Base-by-base conservation (phyloP, 1,139 yeast species). In the Blastobotrys malaysiensis region DNA sequence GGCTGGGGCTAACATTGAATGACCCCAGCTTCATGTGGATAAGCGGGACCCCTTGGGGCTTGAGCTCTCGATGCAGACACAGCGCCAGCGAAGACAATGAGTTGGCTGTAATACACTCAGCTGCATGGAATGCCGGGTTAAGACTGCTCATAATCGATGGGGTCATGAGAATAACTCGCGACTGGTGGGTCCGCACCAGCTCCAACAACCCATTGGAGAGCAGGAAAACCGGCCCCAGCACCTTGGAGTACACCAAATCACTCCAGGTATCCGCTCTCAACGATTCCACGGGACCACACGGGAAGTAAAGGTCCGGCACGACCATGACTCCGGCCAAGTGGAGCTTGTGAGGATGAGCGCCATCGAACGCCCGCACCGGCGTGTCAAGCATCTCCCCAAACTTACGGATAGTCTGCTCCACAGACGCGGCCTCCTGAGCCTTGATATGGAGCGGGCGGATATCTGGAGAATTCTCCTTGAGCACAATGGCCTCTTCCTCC, bases 271-370 rank as follows among this genome's bases (percentile, higher is more conserved):
- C 72, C 13, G 76, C 69, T 1, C 80, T 66, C n/a, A 82, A 71
- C 49, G 80, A 75, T 61, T 85, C 89, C 16, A 84, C 72, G 0
- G 90, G 89, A 0, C 90, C 91, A 1, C 83, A 70, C 1, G 88
- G 88, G 69, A 81, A 84, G 63, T 78, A 81, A 57, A 83, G 70
- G 61, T 79, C 83, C 0, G 91, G 91, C 1, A 86, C 73, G 52
- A 85, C 77, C 11, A 86, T 70, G 19, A 84, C 81, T 3, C 84
- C 84, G 2, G 77, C 75, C n/a, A 85, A 73, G 44, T 70, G 66
- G 57, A 84, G 75, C 47, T 67, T 70, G 62, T 84, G 87, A 3
- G 83, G 71, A 6, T 69, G 69, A 0, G 84, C 84, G 2, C 84
- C 83, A 1, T 76, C 72, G 59, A 82, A 79, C 5, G 78, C 73